Evolutionary conservation across 257 asterid species (phyloP).

Genomic region (Nyctanthes arbortristis): DNA sequence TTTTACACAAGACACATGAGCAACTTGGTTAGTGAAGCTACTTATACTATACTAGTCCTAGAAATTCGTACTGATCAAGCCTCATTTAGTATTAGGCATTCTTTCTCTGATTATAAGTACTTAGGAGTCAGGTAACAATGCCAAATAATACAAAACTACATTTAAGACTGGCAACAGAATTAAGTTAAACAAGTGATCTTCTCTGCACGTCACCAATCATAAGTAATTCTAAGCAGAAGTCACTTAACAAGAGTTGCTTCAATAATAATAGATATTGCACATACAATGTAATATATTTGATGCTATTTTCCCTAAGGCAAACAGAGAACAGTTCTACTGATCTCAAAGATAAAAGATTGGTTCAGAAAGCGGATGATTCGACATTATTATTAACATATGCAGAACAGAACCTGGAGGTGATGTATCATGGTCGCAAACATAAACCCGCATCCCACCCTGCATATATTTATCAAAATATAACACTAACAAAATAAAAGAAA

Average conservation of each 20-base stretch:
- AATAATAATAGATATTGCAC: too few species aligned
- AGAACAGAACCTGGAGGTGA: conserved; percentile 73
- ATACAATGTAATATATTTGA: not conserved
- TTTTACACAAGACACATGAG: too few species aligned
- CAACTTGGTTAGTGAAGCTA: too few species aligned
- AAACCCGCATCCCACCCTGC: conserved; percentile 83
- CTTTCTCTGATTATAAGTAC: not conserved
- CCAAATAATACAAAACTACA: not conserved
- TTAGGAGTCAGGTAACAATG: not conserved
- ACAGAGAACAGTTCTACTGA: not conserved
- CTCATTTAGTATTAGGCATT: too few species aligned
- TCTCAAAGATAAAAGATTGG: not conserved
- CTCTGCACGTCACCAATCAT: not conserved
- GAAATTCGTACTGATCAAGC: too few species aligned
- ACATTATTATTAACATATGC: conserved; percentile 7
- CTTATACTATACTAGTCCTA: too few species aligned
- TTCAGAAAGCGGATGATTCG: conserved; percentile 6
- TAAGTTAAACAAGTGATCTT: not conserved
- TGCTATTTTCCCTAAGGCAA: conserved; percentile 1
- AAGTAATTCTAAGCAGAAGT: not conserved
- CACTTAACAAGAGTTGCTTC: not conserved
- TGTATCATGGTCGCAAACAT: conserved; percentile 76
- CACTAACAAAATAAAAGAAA: conserved; percentile 6
- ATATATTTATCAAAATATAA: conserved; percentile 31
- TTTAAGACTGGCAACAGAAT: not conserved